phyloP scores from a whole-genome alignment of 805 yeast genomes.

The Groenewaldozyma tartarivorans region DNA sequence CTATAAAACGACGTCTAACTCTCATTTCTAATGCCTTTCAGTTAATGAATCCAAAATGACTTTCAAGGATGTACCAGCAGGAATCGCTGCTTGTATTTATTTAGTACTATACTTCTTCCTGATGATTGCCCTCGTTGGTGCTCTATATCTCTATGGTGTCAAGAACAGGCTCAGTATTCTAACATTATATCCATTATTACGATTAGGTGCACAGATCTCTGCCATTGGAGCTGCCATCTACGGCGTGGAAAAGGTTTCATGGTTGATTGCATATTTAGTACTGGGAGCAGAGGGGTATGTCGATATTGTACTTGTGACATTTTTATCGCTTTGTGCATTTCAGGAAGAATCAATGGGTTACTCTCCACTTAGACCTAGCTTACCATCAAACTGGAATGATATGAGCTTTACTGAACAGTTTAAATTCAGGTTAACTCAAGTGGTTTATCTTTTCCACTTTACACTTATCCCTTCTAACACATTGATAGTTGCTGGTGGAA shows the following conservation, averaged over 20 bases:
- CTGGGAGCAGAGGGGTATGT: conserved; percentile 17
- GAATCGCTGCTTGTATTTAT: conserved; percentile 8
- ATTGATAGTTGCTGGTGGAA: conserved; percentile 12
- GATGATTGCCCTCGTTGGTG: conserved; percentile 3
- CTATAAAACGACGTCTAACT: too few relatives aligned
- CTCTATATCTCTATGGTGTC: conserved; percentile 5
- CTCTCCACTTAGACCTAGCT: conserved; percentile 3
- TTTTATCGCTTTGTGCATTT: conserved; percentile 7
- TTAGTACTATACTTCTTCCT: conserved; percentile 8
- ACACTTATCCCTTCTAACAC: conserved; percentile 10
- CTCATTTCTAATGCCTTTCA: too few relatives aligned
- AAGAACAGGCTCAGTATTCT: conserved; percentile 7
- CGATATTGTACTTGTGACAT: conserved; percentile 10
- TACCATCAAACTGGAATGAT: background rate
- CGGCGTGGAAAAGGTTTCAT: conserved; percentile 4
- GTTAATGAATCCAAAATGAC: too few relatives aligned
- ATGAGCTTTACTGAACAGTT: background rate
- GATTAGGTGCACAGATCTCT: conserved; percentile 13
- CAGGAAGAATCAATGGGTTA: conserved; percentile 5
- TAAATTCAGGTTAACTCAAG: conserved; percentile 1
- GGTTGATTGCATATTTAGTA: conserved; percentile 15
- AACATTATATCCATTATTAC: conserved; percentile 7
- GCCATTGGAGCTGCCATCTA: conserved; percentile 9
- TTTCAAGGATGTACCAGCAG: conserved; percentile 6
- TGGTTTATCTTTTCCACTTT: conserved; percentile 8